Conservation (phyloP, 2,329 filamentous ascomycete species). For the Colletotrichum sp. region DNA sequence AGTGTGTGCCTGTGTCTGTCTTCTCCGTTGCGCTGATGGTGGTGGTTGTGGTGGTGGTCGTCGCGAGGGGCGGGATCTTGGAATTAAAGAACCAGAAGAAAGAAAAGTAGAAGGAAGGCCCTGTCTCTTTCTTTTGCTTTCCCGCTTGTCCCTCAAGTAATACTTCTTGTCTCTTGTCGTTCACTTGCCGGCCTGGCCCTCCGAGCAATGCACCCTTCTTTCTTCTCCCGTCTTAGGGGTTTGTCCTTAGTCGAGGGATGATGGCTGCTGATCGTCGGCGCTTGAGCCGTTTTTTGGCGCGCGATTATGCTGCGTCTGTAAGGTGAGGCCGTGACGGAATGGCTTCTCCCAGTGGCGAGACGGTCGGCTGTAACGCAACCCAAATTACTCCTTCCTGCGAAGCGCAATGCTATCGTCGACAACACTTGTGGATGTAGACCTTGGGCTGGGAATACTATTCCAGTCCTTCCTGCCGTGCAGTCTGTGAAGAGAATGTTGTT, state of each 20-base stretch:
- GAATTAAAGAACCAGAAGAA: not conserved
- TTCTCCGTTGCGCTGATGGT: not conserved
- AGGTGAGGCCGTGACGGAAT: constrained; percentile 25
- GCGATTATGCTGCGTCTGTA: constrained; percentile 51
- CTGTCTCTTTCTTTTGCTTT: not conserved
- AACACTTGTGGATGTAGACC: not conserved
- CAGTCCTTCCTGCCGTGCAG: not conserved
- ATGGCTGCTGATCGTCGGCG: constrained; percentile 31
- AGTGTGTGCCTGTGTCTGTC: not conserved
- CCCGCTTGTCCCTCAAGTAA: not conserved
- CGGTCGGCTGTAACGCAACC: not conserved
- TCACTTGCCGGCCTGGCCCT: not conserved
- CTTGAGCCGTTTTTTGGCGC: constrained; percentile 46
- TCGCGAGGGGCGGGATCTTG: not conserved
- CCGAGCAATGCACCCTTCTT: not conserved
- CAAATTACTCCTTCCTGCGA: not conserved
- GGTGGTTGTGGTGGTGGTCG: not conserved
- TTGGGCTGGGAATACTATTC: not conserved
- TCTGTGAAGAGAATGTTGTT: not conserved
- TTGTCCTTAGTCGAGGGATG: constrained; percentile 19
- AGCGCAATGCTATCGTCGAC: not conserved
- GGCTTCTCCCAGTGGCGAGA: not conserved
- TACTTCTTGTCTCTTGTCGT: not conserved
- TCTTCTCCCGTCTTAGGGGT: not conserved
- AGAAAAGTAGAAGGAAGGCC: not conserved